Evolutionary conservation across 371 early-diverging fungal genomes (phyloP).

Genomic region (Funneliformis caledonium): DNA sequence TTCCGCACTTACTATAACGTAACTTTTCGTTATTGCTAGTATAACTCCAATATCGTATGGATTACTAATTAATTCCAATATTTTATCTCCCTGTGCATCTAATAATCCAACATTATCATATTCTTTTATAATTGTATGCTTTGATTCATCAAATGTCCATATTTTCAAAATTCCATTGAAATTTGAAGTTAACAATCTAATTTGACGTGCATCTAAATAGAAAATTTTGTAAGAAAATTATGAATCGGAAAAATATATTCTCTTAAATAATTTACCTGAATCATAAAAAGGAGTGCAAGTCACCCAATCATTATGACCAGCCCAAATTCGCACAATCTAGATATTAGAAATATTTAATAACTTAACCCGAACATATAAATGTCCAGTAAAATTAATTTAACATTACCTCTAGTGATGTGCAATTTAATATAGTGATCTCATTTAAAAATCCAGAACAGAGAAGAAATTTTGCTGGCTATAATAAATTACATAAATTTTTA

Average conservation of each 20-base stretch:
- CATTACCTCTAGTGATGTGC: conserved; percentile 23
- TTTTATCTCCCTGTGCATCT: conserved; percentile 34
- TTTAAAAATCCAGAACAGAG: conserved; percentile 36
- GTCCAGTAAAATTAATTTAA: neutral
- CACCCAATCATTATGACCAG: conserved; percentile 70
- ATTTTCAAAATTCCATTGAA: conserved; percentile 55
- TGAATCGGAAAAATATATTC: neutral
- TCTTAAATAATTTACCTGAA: conserved; percentile 52
- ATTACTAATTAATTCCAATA: conserved; percentile 39
- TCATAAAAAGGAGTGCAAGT: conserved; percentile 61
- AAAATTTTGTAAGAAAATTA: conserved; percentile 4
- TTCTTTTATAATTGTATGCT: conserved; percentile 51
- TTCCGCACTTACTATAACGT: conserved; percentile 16
- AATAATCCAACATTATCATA: conserved; percentile 38
- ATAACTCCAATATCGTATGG: conserved; percentile 40
- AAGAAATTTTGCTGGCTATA: conserved; percentile 34
- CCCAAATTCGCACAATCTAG: conserved; percentile 69
- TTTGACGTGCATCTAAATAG: conserved; percentile 29
- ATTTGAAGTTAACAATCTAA: conserved; percentile 50
- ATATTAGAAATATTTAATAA: neutral
- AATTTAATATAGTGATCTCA: conserved; percentile 36
- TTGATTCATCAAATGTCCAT: conserved; percentile 57
- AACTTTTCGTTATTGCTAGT: conserved; percentile 25
- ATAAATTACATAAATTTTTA: neutral
- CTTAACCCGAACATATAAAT: neutral